Evolutionary conservation across 148 eudicot species (phyloP).

Genomic region (Agrostemma githago): DNA sequence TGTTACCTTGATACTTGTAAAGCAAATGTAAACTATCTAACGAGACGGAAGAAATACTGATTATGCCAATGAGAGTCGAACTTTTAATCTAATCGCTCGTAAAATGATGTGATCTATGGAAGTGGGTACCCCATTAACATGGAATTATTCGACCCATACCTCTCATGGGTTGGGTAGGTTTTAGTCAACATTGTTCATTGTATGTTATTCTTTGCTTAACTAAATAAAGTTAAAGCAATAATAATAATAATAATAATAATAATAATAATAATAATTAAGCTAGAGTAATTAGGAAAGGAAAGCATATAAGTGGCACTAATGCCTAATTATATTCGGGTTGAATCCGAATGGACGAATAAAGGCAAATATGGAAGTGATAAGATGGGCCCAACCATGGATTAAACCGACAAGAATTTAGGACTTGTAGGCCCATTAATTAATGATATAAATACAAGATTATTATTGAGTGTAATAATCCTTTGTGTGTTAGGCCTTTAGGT

Average conservation of each 20-base stretch:
- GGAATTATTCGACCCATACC: not conserved
- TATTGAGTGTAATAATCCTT: not conserved
- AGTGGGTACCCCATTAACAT: too few relatives aligned
- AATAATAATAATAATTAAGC: too few relatives aligned
- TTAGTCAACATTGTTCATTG: not conserved
- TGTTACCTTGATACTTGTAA: too few relatives aligned
- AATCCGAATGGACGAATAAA: not conserved
- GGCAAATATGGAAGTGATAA: not conserved
- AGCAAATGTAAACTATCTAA: too few relatives aligned
- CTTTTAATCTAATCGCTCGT: too few relatives aligned
- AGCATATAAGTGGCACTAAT: not conserved
- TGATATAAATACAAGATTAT: slow-evolving; percentile 9
- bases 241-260: too few relatives aligned
- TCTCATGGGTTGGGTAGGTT: not conserved
- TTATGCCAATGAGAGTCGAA: too few relatives aligned
- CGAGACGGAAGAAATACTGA: too few relatives aligned
- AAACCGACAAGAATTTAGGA: slow-evolving; percentile 11
- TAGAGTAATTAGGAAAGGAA: not conserved
- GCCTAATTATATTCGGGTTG: not conserved
- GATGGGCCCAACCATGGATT: not conserved
- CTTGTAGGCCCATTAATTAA: slow-evolving; percentile 20
- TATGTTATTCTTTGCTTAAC: not conserved
- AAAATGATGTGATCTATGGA: too few relatives aligned
- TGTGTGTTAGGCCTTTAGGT: slow-evolving; percentile 11
- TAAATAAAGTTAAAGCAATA: not conserved